A percentile compares a stretch with the other conserved stretches of the same genome.
Conservation (phyloP, 768 basidiomycete species). For the Panaeolus papilionaceus region DNA sequence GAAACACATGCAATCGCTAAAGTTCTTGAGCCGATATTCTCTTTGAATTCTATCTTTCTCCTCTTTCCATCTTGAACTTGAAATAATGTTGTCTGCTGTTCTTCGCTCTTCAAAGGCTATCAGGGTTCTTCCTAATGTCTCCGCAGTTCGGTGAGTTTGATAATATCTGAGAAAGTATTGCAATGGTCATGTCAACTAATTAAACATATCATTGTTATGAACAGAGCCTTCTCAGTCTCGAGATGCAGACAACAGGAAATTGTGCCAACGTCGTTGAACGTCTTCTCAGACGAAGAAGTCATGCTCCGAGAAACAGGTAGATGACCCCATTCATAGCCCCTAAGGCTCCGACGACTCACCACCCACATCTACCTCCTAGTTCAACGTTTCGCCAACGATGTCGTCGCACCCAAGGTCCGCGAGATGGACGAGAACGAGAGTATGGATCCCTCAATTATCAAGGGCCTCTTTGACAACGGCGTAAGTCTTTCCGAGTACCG, state of each 20-base stretch:
- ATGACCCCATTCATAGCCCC: not conserved
- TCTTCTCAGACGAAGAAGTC: constrained; percentile 92
- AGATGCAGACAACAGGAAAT: constrained; percentile 36
- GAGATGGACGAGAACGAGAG: constrained; percentile 98
- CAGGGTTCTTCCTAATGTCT: constrained; percentile 19
- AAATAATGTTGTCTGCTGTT: constrained; percentile 34
- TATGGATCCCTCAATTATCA: constrained; percentile 90
- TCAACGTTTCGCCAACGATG: constrained; percentile 85
- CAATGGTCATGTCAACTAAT: not conserved
- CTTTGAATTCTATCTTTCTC: constrained; percentile 1
- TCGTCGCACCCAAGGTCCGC: constrained; percentile 88
- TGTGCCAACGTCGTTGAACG: constrained; percentile 66
- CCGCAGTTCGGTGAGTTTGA: constrained; percentile 23
- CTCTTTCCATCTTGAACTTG: constrained; percentile 15
- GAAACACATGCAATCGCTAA: constrained; percentile 29
- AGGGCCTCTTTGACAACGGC: constrained; percentile 93
- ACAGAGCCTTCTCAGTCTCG: constrained; percentile 35
- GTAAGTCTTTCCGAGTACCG: constrained; percentile 50
- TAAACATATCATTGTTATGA: not conserved
- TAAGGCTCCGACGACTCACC: not conserved
- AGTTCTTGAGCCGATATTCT: not conserved
- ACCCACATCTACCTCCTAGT: constrained; percentile 52
- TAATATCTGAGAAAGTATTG: not conserved
- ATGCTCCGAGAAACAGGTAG: constrained; percentile 92
- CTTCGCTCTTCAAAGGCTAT: constrained; percentile 29